Conservation (phyloP, 129 eudicot genomes). For the Saussurea involucrata region DNA sequence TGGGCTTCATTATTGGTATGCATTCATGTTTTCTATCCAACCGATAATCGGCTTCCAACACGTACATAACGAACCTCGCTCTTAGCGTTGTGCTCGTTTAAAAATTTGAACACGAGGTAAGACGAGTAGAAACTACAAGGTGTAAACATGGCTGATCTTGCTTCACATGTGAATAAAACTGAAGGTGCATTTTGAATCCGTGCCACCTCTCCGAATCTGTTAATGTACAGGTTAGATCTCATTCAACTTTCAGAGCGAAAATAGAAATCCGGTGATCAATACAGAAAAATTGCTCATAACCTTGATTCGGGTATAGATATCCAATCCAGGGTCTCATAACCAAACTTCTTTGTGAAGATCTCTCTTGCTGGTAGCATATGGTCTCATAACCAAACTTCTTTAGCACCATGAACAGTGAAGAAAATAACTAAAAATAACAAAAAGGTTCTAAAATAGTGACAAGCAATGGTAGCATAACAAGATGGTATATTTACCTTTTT, state of each 20-base stretch:
- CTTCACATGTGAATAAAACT: not conserved
- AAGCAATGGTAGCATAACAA: not conserved
- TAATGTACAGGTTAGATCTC: not conserved
- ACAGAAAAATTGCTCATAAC: not conserved
- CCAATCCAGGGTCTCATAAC: not conserved
- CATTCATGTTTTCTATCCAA: not conserved
- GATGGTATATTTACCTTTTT: not conserved
- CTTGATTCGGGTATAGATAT: slow-evolving; percentile 6
- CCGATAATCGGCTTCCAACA: not conserved
- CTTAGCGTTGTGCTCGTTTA: not conserved
- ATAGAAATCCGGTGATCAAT: not conserved
- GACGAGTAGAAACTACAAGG: not conserved
- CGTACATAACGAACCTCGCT: not conserved
- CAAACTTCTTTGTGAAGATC: not conserved
- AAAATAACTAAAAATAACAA: not conserved
- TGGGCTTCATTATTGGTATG: slow-evolving; percentile 12
- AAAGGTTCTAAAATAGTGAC: not conserved
- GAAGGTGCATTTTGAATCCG: not conserved
- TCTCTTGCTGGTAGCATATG: slow-evolving; percentile 5
- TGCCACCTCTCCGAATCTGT: slow-evolving; percentile 12
- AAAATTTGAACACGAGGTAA: slow-evolving; percentile 19
- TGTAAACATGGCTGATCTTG: slow-evolving; percentile 14
- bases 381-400: too few relatives aligned
- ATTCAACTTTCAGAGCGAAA: not conserved
- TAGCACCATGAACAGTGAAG: slow-evolving; percentile 9